Base-by-base conservation (phyloP, 441 rosid genomes). In the Flueggea neowawraea region DNA sequence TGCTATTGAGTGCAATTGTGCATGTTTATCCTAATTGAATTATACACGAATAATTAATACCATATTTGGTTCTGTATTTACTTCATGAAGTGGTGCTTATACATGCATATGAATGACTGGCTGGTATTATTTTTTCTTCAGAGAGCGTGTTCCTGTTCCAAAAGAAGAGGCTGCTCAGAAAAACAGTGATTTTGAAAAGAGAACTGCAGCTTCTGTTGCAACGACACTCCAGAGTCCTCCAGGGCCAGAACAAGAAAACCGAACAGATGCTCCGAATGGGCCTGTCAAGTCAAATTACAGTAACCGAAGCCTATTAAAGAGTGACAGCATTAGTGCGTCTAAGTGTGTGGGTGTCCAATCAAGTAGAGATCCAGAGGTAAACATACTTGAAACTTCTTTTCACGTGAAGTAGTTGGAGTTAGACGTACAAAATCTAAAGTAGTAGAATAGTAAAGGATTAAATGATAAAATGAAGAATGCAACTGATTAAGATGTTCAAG, bases 241-340 rank as follows among this genome's bases (percentile, higher is more conserved):
- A 61, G 72, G 67, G 61, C 55, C 68, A 14, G 65, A 66, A 43
- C 72, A 77, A 2, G 41, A 47, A 47, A 12, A 12, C 12, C 12
- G 14, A 14, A 47, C 75, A 13, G 78, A 87, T 69, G 82, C 61
- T n/a, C 72, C 75, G 60, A 71, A 70, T 61, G 82, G 78, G 54
- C 53, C 39, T 60, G 16, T 31, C 73, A 76, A 67, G 61, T 58
- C 80, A 51, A 76, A 70, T 66, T 66, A 69, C 73, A 82, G 89
- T 71, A 79, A 79, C 48, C 87, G 91, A 64, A 86, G 87, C 82
- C 80, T 95, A 62, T 69, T 91, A 86, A 95, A 95, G 81, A 95
- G 99, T 61, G 91, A 95, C 1, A 95, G 99, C 75, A 95, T 95
- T 31, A 95, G 97, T 62, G 99, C 80, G 72, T 91, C 99, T 64